These are phyloP conservation scores for Stachybotrys elegans DNA, from an alignment of 2,329 filamentous ascomycete species.

Conservation along the genomic window DNA sequence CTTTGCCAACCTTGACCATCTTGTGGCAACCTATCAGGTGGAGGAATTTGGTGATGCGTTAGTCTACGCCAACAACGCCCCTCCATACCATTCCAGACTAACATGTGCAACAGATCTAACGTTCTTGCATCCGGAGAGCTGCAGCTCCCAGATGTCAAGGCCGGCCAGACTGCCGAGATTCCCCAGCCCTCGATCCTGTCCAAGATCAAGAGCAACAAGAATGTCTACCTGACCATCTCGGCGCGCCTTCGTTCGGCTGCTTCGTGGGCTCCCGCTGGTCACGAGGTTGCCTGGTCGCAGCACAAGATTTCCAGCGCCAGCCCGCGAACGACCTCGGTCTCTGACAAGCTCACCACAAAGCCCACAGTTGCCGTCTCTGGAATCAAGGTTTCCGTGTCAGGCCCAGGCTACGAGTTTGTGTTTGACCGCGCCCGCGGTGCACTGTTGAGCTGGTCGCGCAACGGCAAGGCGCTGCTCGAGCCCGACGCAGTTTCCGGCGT, in stretches of 20 bases:
- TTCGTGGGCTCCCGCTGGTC: conserved; percentile 45
- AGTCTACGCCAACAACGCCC: conserved; percentile 11
- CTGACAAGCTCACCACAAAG: conserved; percentile 13
- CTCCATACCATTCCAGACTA: conserved; percentile 3
- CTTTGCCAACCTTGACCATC: conserved; percentile 38
- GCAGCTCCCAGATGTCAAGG: conserved; percentile 32
- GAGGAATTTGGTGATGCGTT: conserved; percentile 36
- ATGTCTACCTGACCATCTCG: conserved; percentile 40
- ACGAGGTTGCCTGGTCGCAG: conserved; percentile 53
- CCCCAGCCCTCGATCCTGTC: conserved; percentile 22
- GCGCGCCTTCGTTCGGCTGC: conserved; percentile 37
- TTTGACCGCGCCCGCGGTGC: conserved; percentile 42
- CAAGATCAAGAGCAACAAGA: conserved; percentile 23
- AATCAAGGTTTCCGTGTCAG: conserved; percentile 8
- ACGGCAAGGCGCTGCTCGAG: conserved; percentile 28
- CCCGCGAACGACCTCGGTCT: neutral
- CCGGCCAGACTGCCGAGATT: conserved; percentile 30
- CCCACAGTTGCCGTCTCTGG: conserved; percentile 14
- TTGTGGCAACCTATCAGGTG: conserved; percentile 37
- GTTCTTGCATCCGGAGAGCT: conserved; percentile 29
- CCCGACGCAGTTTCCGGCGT: conserved; percentile 26
- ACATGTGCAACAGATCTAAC: conserved; percentile 5
- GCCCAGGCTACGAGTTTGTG: conserved; percentile 27
- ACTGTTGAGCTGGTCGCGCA: conserved; percentile 35
- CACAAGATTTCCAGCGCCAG: conserved; percentile 25